A percentile compares a stretch with the other conserved stretches of the same genome.
These are phyloP conservation scores for Magnusiomyces sp. DNA, from an alignment of 1,139 yeast species.

Conservation along the genomic window DNA sequence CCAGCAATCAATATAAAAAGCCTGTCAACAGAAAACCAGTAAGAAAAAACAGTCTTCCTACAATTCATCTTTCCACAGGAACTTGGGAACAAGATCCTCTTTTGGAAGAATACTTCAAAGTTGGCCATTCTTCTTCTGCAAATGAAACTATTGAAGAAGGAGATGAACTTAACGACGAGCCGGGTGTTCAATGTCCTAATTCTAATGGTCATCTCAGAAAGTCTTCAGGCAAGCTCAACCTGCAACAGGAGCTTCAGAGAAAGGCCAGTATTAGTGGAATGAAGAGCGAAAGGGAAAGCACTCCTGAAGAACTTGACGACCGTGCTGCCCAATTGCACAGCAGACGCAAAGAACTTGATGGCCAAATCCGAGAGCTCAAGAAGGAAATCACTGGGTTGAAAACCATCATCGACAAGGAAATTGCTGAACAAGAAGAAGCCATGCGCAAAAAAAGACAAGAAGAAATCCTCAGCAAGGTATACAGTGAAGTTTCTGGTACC, in stretches of 20 bases:
- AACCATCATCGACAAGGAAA: background rate
- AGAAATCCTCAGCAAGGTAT: background rate
- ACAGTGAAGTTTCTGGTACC: background rate
- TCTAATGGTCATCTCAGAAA: no score
- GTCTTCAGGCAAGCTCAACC: no score
- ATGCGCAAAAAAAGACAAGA: background rate
- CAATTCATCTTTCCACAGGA: background rate
- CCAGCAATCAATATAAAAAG: background rate
- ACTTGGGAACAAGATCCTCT: constrained; percentile 6
- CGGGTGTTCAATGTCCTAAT: no score
- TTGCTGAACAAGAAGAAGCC: background rate
- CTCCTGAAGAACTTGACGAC: background rate
- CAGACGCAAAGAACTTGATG: background rate
- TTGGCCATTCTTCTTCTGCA: background rate
- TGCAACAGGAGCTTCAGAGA: no score
- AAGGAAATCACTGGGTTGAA: background rate
- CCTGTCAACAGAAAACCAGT: background rate
- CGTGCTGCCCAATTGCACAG: background rate
- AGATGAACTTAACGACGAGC: no score
- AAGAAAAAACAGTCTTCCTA: constrained; percentile 1
- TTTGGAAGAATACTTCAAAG: constrained; percentile 1
- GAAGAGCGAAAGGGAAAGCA: no score
- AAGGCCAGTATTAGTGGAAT: no score
- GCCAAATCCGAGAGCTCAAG: background rate
- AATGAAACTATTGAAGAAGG: background rate